Evolutionary conservation across 2,329 filamentous ascomycete species (phyloP), one percentile per base, ranked within the genome.

Genomic region (Calonectria crousiana): DNA sequence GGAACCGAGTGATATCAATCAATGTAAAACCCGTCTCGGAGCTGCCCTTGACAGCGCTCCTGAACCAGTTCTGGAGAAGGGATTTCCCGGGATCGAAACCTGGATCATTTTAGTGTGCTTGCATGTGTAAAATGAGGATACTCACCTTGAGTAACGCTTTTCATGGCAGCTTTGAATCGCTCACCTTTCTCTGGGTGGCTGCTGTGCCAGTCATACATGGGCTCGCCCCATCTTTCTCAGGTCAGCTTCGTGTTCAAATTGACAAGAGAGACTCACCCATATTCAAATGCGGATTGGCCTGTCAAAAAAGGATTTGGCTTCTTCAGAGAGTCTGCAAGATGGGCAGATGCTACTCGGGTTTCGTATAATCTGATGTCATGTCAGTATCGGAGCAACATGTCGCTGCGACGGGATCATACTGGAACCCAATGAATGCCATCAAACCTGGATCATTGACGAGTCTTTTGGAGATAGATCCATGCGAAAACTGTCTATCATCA

Each of bases 161-260:
- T 51, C 76, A 78, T 78, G 2, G 77, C 76, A 2, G 30, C 62
- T 23, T 38, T 67, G 60, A 78, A 78, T 1, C 76, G 74, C 86
- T 75, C 84, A 84, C 74, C 67, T 76, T 92, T 6, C 88, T 90
- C 77, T 81, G 75, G 77, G 60, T 78, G 77, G 30, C 32, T 64
- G 9, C 67, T 75, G 26, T 78, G 76, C 77, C 77, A 78, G 14
- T 74, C 73, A n/a, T 78, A 78, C 77, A 77, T 77, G 13, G 76
- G 71, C 41, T 78, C 67, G 6, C 76, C 74, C 68, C 72, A 76
- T 60, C 76, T 78, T 78, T 28, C 18, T 51, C 13, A 0, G 4
- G 49, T 77, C 28, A 77, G 65, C n/a, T 2, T 5, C 4, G n/a
- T 14, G 5, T 28, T 30, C 47, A 13, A 8, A 13, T n/a, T 4